These are phyloP conservation scores for Amaranthus palmeri DNA, from an alignment of 148 eudicot species.

Conservation along the genomic window DNA sequence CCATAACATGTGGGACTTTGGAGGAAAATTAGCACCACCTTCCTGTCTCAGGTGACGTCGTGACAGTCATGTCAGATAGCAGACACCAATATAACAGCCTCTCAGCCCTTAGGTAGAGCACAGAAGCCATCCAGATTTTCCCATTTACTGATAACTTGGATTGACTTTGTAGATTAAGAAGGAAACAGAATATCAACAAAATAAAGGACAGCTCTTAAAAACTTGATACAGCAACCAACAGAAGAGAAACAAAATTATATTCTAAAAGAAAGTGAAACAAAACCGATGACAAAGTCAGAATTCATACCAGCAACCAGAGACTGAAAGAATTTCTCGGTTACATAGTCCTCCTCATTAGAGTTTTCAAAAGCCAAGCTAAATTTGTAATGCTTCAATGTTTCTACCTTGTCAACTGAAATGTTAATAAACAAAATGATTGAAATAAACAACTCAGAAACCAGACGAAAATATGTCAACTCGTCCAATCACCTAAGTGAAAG, in stretches of 20 bases:
- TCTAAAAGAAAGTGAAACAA: neutral
- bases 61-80: neutral
- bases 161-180: neutral
- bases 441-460: neutral
- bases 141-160: neutral
- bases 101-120: neutral
- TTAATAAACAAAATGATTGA: neutral
- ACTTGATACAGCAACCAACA: neutral
- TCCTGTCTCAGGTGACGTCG: neutral
- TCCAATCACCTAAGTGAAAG: neutral
- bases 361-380: constrained; percentile 98
- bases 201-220: neutral
- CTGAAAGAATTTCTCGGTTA: constrained; percentile 93
- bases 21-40: neutral
- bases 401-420: constrained; percentile 83
- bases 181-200: neutral
- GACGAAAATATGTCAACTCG: neutral
- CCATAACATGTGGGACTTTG: too few species aligned
- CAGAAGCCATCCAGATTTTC: neutral
- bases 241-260: neutral
- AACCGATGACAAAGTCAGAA: neutral
- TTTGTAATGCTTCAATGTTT: constrained; percentile 71
- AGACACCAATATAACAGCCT: neutral
- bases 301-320: constrained; percentile 92
- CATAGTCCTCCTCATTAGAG: constrained; percentile 96